Conservation (phyloP, 257 asterid genomes). For the Lycium barbarum region DNA sequence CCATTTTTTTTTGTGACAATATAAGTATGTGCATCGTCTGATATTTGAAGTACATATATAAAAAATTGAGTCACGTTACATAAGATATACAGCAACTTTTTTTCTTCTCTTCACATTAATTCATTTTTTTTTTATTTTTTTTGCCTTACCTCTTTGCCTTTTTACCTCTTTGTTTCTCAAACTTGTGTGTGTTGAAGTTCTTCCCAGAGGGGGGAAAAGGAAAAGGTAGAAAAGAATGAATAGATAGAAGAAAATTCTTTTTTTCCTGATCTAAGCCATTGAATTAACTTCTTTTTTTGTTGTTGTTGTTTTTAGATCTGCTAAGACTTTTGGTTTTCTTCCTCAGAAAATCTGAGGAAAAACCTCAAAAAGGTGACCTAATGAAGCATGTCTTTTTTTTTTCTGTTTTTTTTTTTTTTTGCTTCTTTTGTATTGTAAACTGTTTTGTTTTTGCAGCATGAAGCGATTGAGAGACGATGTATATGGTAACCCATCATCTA, state of each 20-base stretch:
- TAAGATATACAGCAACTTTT: slow-evolving; percentile 5
- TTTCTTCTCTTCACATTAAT: not conserved
- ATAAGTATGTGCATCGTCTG: not conserved
- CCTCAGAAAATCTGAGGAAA: slow-evolving; percentile 44
- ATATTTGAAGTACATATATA: not conserved
- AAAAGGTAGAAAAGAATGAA: slow-evolving; percentile 22
- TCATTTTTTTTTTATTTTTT: slow-evolving; percentile 22
- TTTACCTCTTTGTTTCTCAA: slow-evolving; percentile 36
- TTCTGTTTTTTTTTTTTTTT: not conserved
- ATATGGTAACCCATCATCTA: slow-evolving; percentile 68
- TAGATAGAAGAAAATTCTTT: slow-evolving; percentile 29
- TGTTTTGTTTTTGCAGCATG: slow-evolving; percentile 60
- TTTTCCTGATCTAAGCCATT: slow-evolving; percentile 45
- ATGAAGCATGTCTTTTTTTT: not conserved
- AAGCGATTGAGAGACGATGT: slow-evolving; percentile 87
- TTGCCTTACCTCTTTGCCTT: slow-evolving; percentile 24
- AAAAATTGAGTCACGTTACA: not conserved
- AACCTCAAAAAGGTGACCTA: slow-evolving; percentile 53
- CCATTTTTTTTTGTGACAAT: not conserved
- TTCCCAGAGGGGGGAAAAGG: slow-evolving; percentile 34
- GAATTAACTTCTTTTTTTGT: slow-evolving; percentile 23
- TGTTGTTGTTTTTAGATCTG: slow-evolving; percentile 64
- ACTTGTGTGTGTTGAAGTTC: slow-evolving; percentile 31
- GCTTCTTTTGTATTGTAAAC: slow-evolving; percentile 28
- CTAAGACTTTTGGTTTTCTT: slow-evolving; percentile 35